These are phyloP conservation scores for Rhododendron molle DNA, from an alignment of 148 eudicot genomes.

Conservation along the genomic window DNA sequence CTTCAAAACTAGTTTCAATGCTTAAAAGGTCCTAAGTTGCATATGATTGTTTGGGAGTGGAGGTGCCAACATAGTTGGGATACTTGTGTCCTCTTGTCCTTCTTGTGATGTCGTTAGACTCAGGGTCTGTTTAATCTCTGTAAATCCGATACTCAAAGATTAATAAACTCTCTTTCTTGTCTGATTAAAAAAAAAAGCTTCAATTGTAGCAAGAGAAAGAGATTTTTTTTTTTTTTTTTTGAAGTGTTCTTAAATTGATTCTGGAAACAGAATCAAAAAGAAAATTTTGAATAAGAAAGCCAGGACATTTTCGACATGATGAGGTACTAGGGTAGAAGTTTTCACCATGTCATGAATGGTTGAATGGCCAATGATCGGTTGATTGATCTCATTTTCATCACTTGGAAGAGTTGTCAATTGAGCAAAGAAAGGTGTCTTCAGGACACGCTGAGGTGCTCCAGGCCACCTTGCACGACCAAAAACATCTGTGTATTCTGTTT, in stretches of 20 bases:
- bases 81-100: neutral
- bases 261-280: neutral
- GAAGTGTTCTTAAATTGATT: neutral
- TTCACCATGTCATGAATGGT: slow-evolving; percentile 71
- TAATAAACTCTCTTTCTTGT: neutral
- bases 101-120: neutral
- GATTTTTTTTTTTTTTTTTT: too few species aligned
- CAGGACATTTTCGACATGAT: neutral
- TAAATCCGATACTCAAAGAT: neutral
- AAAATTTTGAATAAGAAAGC: neutral
- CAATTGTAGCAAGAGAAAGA: too few species aligned
- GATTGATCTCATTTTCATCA: slow-evolving; percentile 57
- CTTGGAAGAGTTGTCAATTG: slow-evolving; percentile 66
- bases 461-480: slow-evolving; percentile 99
- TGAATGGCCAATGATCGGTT: slow-evolving; percentile 74
- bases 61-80: neutral
- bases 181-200: too few species aligned
- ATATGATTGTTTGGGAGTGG: neutral
- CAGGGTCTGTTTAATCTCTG: neutral
- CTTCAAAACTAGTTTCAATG: neutral
- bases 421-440: slow-evolving; percentile 64
- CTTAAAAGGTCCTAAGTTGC: neutral
- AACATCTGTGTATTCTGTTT: slow-evolving; percentile 69
- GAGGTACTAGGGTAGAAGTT: neutral
- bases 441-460: slow-evolving; percentile 78